Evolutionary conservation across 2,329 filamentous ascomycete species (phyloP).

Genomic region (Leptographium galeiforme): DNA sequence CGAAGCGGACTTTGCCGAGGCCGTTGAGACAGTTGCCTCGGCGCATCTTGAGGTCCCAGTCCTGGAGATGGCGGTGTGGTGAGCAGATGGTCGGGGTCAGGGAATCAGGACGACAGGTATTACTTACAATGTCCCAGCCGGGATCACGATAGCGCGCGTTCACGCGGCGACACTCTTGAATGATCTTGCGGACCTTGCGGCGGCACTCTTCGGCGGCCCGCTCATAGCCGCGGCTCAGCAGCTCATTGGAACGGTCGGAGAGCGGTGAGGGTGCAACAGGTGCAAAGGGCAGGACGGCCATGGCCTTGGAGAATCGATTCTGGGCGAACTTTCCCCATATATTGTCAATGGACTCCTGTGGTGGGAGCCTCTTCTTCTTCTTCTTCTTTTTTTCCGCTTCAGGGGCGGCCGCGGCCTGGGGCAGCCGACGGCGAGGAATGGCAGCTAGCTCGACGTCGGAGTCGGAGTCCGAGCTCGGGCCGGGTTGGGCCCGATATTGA

Average conservation of each 20-base stretch:
- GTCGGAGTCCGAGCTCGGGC: not conserved
- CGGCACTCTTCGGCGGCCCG: constrained; percentile 51
- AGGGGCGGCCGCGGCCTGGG: not conserved
- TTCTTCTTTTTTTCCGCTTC: constrained; percentile 39
- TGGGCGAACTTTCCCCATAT: constrained; percentile 51
- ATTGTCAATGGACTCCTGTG: constrained; percentile 52
- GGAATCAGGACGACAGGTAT: not conserved
- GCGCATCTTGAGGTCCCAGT: constrained; percentile 56
- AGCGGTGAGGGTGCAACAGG: constrained; percentile 37
- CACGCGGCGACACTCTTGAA: constrained; percentile 53
- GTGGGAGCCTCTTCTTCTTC: constrained; percentile 43
- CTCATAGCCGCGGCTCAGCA: constrained; percentile 46
- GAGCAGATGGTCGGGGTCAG: not conserved
- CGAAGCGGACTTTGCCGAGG: constrained; percentile 36
- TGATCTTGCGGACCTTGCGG: constrained; percentile 47
- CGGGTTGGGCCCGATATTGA: not conserved
- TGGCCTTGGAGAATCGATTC: constrained; percentile 50
- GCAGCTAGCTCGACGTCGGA: constrained; percentile 1
- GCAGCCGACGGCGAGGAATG: not conserved
- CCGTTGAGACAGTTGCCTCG: constrained; percentile 42
- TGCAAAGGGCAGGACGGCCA: constrained; percentile 52
- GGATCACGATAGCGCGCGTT: constrained; percentile 70
- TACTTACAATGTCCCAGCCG: constrained; percentile 39
- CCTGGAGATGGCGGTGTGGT: constrained; percentile 22
- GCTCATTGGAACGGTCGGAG: constrained; percentile 43